phyloP scores from a whole-genome alignment of 1,139 yeast genomes.

The Yamadazyma sp. region DNA sequence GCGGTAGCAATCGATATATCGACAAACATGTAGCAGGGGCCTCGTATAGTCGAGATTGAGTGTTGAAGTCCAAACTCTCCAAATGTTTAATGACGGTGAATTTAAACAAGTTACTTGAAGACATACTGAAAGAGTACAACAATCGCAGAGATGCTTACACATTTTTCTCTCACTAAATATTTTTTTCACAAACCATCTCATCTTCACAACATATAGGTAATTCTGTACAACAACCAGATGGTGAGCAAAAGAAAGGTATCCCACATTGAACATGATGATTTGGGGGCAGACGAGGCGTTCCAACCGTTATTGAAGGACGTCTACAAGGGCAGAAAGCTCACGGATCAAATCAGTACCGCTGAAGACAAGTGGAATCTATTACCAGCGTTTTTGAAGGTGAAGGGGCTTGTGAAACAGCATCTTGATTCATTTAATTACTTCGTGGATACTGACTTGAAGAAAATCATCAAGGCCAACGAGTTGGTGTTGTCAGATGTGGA shows the following conservation, averaged over 20 bases:
- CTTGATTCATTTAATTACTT: slow-evolving; percentile 94
- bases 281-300: slow-evolving; percentile 51
- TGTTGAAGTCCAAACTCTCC: slow-evolving; percentile 83
- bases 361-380: slow-evolving; percentile 93
- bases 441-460: slow-evolving; percentile 89
- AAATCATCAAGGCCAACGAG: slow-evolving; percentile 89
- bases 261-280: slow-evolving; percentile 9
- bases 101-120: slow-evolving; percentile 26
- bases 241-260: slow-evolving; percentile 17
- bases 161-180: slow-evolving; percentile 2
- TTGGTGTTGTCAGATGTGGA: slow-evolving; percentile 89
- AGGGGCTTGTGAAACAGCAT: slow-evolving; percentile 96
- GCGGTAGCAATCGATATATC: slow-evolving; percentile 81
- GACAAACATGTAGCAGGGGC: slow-evolving; percentile 94
- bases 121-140: neutral
- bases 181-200: slow-evolving; percentile 3
- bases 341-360: slow-evolving; percentile 88
- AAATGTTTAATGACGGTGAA: slow-evolving; percentile 83
- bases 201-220: neutral
- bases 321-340: slow-evolving; percentile 80
- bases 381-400: slow-evolving; percentile 93
- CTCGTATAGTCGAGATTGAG: slow-evolving; percentile 72
- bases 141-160: slow-evolving; percentile 1
- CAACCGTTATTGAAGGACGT: slow-evolving; percentile 75
- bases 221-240: slow-evolving; percentile 4